A percentile compares a stretch with the other conserved stretches of the same genome.
Evolutionary conservation across 352 stramenopile species (phyloP).

Genomic region (Pseudoperonospora humuli): DNA sequence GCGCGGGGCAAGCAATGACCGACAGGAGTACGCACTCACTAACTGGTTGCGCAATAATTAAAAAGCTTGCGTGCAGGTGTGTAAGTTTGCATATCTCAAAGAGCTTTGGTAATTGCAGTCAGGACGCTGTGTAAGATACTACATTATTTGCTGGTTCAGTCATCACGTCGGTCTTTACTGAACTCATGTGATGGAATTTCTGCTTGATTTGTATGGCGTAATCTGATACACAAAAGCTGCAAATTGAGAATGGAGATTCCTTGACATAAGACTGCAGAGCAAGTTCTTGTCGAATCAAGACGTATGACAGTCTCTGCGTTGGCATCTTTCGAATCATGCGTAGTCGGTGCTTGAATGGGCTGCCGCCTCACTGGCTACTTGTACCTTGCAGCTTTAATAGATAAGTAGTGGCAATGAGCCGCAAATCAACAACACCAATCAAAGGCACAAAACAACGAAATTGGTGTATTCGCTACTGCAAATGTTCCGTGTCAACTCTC

Average conservation of each 20-base stretch:
- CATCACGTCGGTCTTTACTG: slow-evolving; percentile 4
- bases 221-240: too few species aligned
- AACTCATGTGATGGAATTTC: not conserved
- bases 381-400: too few species aligned
- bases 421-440: not conserved
- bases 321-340: too few species aligned
- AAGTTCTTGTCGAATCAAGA: too few species aligned
- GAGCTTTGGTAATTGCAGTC: slow-evolving; percentile 5
- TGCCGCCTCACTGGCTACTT: too few species aligned
- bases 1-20: slow-evolving; percentile 23
- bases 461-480: slow-evolving; percentile 10
- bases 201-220: not conserved
- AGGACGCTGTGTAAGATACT: slow-evolving; percentile 23
- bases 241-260: too few species aligned
- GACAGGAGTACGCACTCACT: slow-evolving; percentile 51
- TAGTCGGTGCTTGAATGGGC: too few species aligned
- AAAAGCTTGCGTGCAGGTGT: not conserved
- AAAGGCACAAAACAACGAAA: slow-evolving; percentile 2
- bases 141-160: slow-evolving; percentile 21
- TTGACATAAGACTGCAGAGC: too few species aligned
- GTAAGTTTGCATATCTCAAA: not conserved
- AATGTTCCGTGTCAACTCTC: slow-evolving; percentile 9
- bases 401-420: too few species aligned
- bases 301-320: too few species aligned
- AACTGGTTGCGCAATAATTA: slow-evolving; percentile 59